A percentile compares a stretch with the other conserved stretches of the same genome.
Conservation (phyloP, 139 green algal genomes). For the Chlamydomonas eustigma region DNA sequence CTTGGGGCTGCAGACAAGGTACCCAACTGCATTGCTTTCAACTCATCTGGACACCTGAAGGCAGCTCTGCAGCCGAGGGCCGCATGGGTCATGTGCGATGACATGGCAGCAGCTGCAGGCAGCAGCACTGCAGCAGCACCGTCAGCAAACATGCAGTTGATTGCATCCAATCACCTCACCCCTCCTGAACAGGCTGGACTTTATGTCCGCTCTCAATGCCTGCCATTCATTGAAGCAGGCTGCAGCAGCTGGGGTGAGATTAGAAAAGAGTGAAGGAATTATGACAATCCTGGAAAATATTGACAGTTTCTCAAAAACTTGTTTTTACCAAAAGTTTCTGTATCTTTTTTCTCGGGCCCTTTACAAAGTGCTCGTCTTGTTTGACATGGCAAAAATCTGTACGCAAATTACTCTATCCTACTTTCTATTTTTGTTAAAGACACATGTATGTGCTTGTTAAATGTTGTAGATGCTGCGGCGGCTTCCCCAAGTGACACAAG, state of each 20-base stretch:
- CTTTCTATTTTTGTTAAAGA: too few relatives aligned
- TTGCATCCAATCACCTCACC: neutral
- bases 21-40: slow-evolving; percentile 22
- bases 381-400: too few relatives aligned
- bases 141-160: neutral
- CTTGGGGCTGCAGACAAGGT: slow-evolving; percentile 15
- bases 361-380: too few relatives aligned
- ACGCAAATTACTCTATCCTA: too few relatives aligned
- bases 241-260: slow-evolving; percentile 15
- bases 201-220: slow-evolving; percentile 13
- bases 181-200: slow-evolving; percentile 3
- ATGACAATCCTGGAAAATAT: too few relatives aligned
- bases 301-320: too few relatives aligned
- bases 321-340: too few relatives aligned
- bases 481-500: neutral
- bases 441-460: too few relatives aligned
- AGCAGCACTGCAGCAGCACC: slow-evolving; percentile 1
- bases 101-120: neutral
- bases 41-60: slow-evolving; percentile 16
- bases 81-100: slow-evolving; percentile 6
- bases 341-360: too few relatives aligned
- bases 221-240: slow-evolving; percentile 17
- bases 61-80: neutral
- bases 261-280: too few relatives aligned
- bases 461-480: neutral